Evolutionary conservation across 345 rosid species (phyloP).

Genomic region (Barbarea vulgaris): DNA sequence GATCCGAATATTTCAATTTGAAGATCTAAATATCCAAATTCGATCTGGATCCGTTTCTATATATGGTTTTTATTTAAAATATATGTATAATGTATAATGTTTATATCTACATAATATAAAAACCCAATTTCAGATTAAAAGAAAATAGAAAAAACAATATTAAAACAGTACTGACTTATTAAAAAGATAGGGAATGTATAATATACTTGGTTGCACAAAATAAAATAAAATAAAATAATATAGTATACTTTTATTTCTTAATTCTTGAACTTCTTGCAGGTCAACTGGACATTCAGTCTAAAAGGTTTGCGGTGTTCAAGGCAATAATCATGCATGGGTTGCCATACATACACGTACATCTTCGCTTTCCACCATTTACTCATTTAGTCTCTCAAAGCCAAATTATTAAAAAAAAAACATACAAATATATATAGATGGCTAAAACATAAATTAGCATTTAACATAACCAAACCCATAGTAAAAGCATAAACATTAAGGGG

Average conservation of each 20-base stretch:
- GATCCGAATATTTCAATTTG: no score
- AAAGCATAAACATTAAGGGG: no score
- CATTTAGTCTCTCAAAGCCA: neutral
- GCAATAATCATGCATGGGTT: conserved; percentile 44
- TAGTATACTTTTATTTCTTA: conserved; percentile 8
- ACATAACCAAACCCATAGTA: neutral
- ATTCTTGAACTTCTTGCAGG: conserved; percentile 25
- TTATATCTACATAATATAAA: no score
- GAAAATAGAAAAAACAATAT: neutral
- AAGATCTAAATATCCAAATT: no score
- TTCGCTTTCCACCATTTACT: conserved; percentile 19
- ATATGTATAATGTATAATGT: no score
- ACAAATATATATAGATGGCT: neutral
- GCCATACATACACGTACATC: conserved; percentile 21
- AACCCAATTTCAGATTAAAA: neutral
- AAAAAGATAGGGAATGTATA: conserved; percentile 15
- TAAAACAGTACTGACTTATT: neutral
- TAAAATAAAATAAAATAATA: no score
- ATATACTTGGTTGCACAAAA: no score
- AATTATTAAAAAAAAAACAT: neutral
- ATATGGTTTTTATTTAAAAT: no score
- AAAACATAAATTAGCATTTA: neutral
- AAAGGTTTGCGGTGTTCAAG: conserved; percentile 31
- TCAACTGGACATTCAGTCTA: conserved; percentile 35
- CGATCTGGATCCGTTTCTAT: no score